Evolutionary conservation across 352 stramenopile genomes (phyloP).

Genomic region (Phytophthora pisi): DNA sequence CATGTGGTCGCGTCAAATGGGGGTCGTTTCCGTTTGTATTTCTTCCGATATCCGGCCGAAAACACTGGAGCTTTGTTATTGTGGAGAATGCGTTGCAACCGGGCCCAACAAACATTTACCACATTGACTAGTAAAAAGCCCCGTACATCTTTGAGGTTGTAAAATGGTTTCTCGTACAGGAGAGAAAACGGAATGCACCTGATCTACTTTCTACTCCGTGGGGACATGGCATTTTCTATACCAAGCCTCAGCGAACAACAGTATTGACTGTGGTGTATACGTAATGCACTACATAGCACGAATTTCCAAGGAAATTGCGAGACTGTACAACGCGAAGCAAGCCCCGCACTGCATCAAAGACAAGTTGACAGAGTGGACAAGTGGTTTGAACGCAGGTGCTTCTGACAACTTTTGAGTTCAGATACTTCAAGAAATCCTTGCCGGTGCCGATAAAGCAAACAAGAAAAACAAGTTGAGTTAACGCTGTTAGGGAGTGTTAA

Average conservation of each 20-base stretch:
- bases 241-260: not conserved
- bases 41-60: not conserved
- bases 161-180: not conserved
- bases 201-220: not conserved
- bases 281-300: not conserved
- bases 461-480: too few species aligned
- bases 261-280: not conserved
- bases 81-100: not conserved
- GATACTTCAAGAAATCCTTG: not conserved
- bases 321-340: not conserved
- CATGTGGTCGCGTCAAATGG: not conserved
- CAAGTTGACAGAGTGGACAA: not conserved
- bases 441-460: too few species aligned
- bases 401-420: not conserved
- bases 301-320: not conserved
- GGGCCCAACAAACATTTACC: not conserved
- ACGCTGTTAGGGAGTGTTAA: too few species aligned
- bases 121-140: not conserved
- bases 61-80: not conserved
- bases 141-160: not conserved
- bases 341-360: not conserved
- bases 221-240: not conserved
- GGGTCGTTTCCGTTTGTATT: not conserved
- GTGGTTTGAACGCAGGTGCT: not conserved
- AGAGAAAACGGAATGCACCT: not conserved